Evolutionary conservation across 495 filamentous ascomycete genomes (phyloP), one percentile per base, ranked within the genome.

Genomic region (Daldinia vernicosa): DNA sequence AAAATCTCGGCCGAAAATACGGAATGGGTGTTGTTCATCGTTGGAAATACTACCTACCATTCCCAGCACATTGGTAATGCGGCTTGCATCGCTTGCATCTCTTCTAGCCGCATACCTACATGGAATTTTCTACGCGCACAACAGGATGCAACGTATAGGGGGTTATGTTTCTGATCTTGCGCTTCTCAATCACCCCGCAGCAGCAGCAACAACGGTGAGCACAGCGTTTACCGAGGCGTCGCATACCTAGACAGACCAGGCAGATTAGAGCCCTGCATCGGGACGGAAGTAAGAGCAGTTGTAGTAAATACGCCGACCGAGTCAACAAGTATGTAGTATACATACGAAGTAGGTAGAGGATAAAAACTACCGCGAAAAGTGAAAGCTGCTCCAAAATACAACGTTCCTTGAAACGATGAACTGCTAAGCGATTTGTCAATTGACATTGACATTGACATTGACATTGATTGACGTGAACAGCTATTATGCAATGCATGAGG

Each of bases 11-110:
- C 52, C 52, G 33, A 58, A 22, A 27, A 43, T 11, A 24, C 15
- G 3, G 15, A 50, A 14, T 54, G 24, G 43, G 43, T 47, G 19
- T 22, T 3, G 9, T 47, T 12, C 43, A 47, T 47, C 43, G 17
- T 24, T 24, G 7, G 4, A 47, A 47, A 61, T 61, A 27, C 45
- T 47, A 56, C 65, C 52, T 47, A 17, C 35, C 47, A 28, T 55
- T 62, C 27, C 58, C 65, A 51, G 40, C 9, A 45, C 33, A 19
- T 37, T 54, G 65, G 57, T 68, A 62, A 56, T 45, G 19, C 37
- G 28, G 11, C 17, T n/a, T 39, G 17, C 32, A 24, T 47, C 8
- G 17, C n/a, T 24, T 8, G 17, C 19, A 22, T 24, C 39, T 40
- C 24, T 24, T 11, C 43, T 24, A 47, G 33, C 33, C 5, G 33